Conservation (phyloP, 257 asterid species). For the Gynochthodes officinalis region DNA sequence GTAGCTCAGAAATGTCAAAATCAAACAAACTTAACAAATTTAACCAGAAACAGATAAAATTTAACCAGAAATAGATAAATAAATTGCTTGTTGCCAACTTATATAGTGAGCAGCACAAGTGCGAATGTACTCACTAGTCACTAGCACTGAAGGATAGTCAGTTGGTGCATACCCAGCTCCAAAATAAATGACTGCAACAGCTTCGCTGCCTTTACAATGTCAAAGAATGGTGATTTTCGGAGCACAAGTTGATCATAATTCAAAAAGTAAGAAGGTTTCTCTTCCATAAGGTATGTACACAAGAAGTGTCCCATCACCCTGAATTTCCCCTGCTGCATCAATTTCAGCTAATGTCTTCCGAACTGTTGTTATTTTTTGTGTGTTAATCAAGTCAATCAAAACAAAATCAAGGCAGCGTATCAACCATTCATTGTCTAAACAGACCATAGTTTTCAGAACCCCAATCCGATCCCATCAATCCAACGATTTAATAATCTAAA, state of each 20-base stretch:
- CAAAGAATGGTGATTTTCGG: background rate
- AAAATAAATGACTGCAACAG: conserved; percentile 75
- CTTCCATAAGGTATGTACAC: conserved; percentile 51
- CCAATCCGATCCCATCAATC: too few species aligned
- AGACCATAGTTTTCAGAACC: too few species aligned
- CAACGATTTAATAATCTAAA: too few species aligned
- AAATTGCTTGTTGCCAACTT: background rate
- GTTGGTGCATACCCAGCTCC: conserved; percentile 91
- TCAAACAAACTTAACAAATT: background rate
- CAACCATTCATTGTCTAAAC: background rate
- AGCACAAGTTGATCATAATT: conserved; percentile 7
- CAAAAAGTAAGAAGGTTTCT: background rate
- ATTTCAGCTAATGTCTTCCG: conserved; percentile 84
- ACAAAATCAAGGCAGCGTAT: background rate
- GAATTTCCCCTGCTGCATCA: conserved; percentile 65
- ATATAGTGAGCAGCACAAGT: conserved; percentile 13
- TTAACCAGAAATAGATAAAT: too few species aligned
- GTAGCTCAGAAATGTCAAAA: background rate
- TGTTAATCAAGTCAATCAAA: conserved; percentile 56
- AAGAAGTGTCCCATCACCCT: conserved; percentile 69
- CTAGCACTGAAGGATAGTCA: conserved; percentile 89
- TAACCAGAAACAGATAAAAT: background rate
- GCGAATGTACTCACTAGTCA: conserved; percentile 44
- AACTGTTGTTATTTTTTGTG: conserved; percentile 65
- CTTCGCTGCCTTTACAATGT: conserved; percentile 61